Base-by-base conservation (phyloP, 2,329 filamentous ascomycete species). In the Neonectria faginata region DNA sequence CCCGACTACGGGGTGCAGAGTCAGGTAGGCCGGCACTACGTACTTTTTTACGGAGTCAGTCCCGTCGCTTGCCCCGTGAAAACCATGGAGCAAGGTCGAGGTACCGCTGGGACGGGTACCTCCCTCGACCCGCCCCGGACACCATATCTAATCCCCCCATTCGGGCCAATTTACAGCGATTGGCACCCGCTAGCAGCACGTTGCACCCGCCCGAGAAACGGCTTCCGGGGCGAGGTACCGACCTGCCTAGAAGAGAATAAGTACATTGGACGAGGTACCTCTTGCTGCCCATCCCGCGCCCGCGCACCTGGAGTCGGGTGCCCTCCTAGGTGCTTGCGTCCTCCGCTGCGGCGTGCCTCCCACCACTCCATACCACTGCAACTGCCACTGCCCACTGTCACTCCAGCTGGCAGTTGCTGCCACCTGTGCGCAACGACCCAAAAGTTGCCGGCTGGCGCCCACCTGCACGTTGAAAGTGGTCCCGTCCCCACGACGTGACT, bases 401-500 rank as follows among this genome's bases (percentile, higher is more conserved):
- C 39, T 41, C 16, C 65, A 67, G 67, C 70, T 73, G 68, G 67
- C 70, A 72, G 14, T 39, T 39, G 14, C 36, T 50, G 47, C 48
- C 48, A 64, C 70, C 44, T 53, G 60, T 72, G 52, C 59, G 54
- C 58, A 56, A 66, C 62, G 45, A 55, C 64, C 59, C 59, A 67
- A 64, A 64, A 44, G 60, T 57, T 69, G 62, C 56, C 66, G 47
- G 61, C 71, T 63, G 70, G 71, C 72, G 65, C 65, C 68, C 68
- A 61, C 54, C 64, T 66, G 63, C 57, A 57, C 47, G 56, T 60
- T 51, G 56, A 57, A 61, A 62, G 54, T 61, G 62, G 62, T 57
- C 58, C 62, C 58, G 60, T 69, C 70, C 68, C 68, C 62, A 70
- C 70, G 61, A 72, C 68, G 68, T 70, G 70, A 72, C 68, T 73